Base-by-base conservation (phyloP, 305 asterid species). In the Fraxinus ornus region DNA sequence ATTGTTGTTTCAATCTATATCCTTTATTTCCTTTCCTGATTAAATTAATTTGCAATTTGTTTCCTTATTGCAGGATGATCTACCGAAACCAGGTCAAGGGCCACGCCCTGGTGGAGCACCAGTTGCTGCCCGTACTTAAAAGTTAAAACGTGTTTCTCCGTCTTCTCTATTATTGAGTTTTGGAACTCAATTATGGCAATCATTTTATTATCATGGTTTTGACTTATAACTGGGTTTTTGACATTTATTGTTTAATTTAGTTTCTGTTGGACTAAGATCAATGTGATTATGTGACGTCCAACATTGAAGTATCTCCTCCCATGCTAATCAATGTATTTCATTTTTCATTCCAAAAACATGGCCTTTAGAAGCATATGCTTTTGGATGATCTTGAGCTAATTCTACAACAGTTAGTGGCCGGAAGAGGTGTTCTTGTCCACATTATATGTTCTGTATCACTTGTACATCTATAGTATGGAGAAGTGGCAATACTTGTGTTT, bases 81-180 rank as follows among this genome's bases (percentile, higher is more conserved):
- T 72, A 55, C 96, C 93, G 35, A 93, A 86, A 88, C 90, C 94
- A n/a, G 92, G 93, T 55, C 97, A 93, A 85, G 86, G 92, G 68
- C 93, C 95, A 49, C 95, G 95, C 60, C 84, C 87, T 62, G 91
- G 90, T 73, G 92, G 89, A 30, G 86, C 94, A 21, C 94, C 94
- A 0, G 85, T 79, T 75, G 90, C 94, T 39, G 85, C 91, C 22
- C 95, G 95, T 15, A 7, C 92, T 78, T 91, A 81, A 90, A 26
- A 3, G 2, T 41, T 41, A 41, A 41, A 41, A 41, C 52, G 12
- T 3, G n/a, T 17, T 60, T 60, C 10, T 21, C 0, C 9, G 13
- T 10, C 73, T 10, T 66, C 73, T 17, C 35, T 3, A 66, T 66
- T 10, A 66, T 2, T 66, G 30, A 66, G 35, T 26, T 66, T 8